These are phyloP conservation scores for Spergularia marina DNA, from an alignment of 148 eudicot species.

Conservation along the genomic window DNA sequence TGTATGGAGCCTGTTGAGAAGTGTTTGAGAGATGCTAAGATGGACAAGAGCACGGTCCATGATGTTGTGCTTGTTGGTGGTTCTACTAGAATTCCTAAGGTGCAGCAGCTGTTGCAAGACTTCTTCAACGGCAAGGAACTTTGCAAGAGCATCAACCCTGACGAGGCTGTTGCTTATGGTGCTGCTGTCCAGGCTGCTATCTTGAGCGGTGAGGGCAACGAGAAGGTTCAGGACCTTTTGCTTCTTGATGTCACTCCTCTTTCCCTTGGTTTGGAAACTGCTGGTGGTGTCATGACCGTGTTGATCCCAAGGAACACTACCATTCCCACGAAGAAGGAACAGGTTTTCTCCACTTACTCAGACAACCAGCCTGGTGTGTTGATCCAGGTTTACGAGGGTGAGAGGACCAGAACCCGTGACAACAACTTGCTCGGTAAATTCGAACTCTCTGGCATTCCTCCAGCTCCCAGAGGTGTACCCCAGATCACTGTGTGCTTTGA, in stretches of 20 bases:
- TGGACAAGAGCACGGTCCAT: slow-evolving; percentile 34
- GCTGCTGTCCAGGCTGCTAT: slow-evolving; percentile 40
- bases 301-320: slow-evolving; percentile 28
- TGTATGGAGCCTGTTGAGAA: slow-evolving; percentile 32
- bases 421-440: slow-evolving; percentile 35
- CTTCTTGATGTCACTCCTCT: slow-evolving; percentile 30
- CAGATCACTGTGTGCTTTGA: slow-evolving; percentile 29
- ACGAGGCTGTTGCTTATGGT: slow-evolving; percentile 41
- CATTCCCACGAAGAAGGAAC: slow-evolving; percentile 28
- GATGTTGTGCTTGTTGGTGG: slow-evolving; percentile 47
- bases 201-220: slow-evolving; percentile 26
- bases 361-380: slow-evolving; percentile 32
- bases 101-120: slow-evolving; percentile 28
- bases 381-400: slow-evolving; percentile 39
- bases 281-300: slow-evolving; percentile 26
- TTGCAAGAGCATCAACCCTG: slow-evolving; percentile 34
- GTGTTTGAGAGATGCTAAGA: slow-evolving; percentile 37
- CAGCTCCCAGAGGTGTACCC: slow-evolving; percentile 23
- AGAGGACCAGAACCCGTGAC: slow-evolving; percentile 31
- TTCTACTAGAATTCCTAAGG: slow-evolving; percentile 37
- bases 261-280: slow-evolving; percentile 22
- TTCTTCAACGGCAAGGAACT: slow-evolving; percentile 36
- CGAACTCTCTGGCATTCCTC: slow-evolving; percentile 26
- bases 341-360: slow-evolving; percentile 18
- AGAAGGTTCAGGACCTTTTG: slow-evolving; percentile 28